Percentiles rank a stretch among this genome's conserved stretches.
These are phyloP conservation scores for Neurospora sp. DNA, from an alignment of 2,329 filamentous ascomycete species.

Conservation along the genomic window DNA sequence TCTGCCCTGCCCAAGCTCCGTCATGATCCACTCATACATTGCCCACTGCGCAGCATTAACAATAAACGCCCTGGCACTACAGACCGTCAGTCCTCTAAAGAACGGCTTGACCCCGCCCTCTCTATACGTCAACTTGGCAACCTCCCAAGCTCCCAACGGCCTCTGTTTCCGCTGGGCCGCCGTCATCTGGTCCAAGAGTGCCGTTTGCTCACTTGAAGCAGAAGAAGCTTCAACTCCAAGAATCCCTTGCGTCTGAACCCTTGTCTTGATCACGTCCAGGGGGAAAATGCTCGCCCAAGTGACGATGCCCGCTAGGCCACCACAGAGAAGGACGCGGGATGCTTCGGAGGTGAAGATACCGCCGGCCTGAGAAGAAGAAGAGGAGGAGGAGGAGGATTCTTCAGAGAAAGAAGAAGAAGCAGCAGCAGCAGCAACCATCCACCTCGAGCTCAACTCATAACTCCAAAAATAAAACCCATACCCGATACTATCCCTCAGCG, in stretches of 20 bases:
- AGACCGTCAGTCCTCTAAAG: constrained; percentile 68
- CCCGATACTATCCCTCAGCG: constrained; percentile 75
- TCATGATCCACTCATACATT: constrained; percentile 83
- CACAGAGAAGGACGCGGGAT: constrained; percentile 65
- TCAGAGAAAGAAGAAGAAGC: constrained; percentile 26
- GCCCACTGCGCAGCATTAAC: constrained; percentile 94
- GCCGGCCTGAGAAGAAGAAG: constrained; percentile 19
- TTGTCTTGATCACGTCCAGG: constrained; percentile 84
- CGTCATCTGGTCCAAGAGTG: constrained; percentile 20
- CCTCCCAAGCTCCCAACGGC: constrained; percentile 46
- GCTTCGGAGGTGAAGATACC: constrained; percentile 32
- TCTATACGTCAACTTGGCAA: constrained; percentile 58
- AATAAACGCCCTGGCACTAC: constrained; percentile 77
- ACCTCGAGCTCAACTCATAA: constrained; percentile 66
- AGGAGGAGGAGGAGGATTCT: not conserved
- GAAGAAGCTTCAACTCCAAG: constrained; percentile 1
- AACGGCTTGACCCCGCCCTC: constrained; percentile 54
- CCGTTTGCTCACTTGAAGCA: constrained; percentile 15
- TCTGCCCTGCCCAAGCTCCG: constrained; percentile 34
- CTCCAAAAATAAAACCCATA: constrained; percentile 98
- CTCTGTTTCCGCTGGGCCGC: constrained; percentile 10
- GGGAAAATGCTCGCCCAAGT: constrained; percentile 91
- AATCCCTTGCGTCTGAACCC: constrained; percentile 65
- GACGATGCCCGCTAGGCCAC: constrained; percentile 75
- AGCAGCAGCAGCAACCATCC: constrained; percentile 25